Conservation (phyloP, 2,329 filamentous ascomycete species). For the Huntiella savannae region DNA sequence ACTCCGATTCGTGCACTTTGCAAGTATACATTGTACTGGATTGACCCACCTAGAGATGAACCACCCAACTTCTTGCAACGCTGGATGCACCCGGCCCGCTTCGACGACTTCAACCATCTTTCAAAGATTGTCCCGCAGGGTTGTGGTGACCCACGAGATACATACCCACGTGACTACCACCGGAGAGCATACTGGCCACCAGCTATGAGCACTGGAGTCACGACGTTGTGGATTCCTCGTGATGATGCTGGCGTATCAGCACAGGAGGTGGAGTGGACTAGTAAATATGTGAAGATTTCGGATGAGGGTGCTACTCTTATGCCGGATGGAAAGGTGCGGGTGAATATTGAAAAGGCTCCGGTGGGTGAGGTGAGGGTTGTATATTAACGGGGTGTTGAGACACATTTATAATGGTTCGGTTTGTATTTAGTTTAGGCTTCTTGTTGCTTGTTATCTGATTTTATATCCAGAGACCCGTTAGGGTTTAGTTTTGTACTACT, state of each 20-base stretch:
- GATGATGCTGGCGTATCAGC: conserved; percentile 49
- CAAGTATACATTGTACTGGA: conserved; percentile 13
- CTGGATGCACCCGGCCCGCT: conserved; percentile 62
- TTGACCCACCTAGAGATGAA: conserved; percentile 15
- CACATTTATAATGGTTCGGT: background rate
- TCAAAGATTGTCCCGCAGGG: conserved; percentile 15
- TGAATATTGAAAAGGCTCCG: conserved; percentile 22
- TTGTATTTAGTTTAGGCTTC: conserved; percentile 1
- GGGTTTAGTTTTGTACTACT: too few species aligned
- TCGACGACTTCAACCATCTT: conserved; percentile 47
- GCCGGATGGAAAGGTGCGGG: conserved; percentile 19
- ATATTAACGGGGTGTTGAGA: conserved; percentile 18
- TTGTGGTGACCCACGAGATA: conserved; percentile 13
- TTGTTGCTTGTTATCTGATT: background rate
- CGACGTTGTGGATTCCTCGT: conserved; percentile 57
- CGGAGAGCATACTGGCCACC: conserved; percentile 53
- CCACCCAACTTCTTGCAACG: conserved; percentile 36
- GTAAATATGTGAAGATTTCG: conserved; percentile 47
- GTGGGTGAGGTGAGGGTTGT: conserved; percentile 19
- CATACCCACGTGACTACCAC: conserved; percentile 39
- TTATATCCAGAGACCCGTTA: too few species aligned
- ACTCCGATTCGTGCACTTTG: conserved; percentile 15
- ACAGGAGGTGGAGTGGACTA: conserved; percentile 51
- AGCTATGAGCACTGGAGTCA: conserved; percentile 39
- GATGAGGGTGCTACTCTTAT: conserved; percentile 54